A percentile compares a stretch with the other conserved stretches of the same genome.
Conservation (phyloP, 345 rosid species). For the Carallia pectinifolia region DNA sequence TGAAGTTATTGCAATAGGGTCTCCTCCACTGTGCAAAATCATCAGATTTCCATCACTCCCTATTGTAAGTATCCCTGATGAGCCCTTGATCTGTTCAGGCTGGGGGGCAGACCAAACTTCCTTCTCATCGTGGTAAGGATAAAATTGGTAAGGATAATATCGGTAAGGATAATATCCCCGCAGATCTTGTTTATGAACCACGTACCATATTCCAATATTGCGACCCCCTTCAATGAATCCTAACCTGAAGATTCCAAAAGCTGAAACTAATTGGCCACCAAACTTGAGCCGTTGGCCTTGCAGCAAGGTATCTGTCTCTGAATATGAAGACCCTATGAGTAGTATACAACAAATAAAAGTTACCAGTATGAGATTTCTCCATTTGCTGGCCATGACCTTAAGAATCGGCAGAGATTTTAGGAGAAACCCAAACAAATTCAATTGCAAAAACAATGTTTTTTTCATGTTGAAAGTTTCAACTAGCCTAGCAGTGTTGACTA, state of each 20-base stretch:
- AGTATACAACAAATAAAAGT: background rate
- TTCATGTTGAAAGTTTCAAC: too few species aligned
- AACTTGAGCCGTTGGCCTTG: conserved; percentile 17
- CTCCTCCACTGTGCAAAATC: conserved; percentile 17
- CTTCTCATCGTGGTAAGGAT: too few species aligned
- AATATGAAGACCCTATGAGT: background rate
- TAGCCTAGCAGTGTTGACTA: too few species aligned
- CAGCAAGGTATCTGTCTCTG: conserved; percentile 11
- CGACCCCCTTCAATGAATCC: background rate
- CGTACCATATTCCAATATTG: conserved; percentile 9
- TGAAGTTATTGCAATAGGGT: conserved; percentile 8
- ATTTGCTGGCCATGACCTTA: background rate
- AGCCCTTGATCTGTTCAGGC: conserved; percentile 16
- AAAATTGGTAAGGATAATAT: too few species aligned
- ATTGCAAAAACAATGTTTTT: too few species aligned
- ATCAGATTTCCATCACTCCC: conserved; percentile 32
- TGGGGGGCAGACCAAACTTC: conserved; percentile 18
- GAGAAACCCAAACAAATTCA: too few species aligned
- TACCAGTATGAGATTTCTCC: background rate
- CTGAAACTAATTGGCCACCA: conserved; percentile 8
- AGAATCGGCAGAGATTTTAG: too few species aligned
- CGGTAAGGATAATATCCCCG: too few species aligned
- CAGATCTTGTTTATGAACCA: background rate
- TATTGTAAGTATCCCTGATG: conserved; percentile 23
- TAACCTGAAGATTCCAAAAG: conserved; percentile 6